These are phyloP conservation scores for Vigna radiata DNA, from an alignment of 306 rosid species.

Conservation along the genomic window DNA sequence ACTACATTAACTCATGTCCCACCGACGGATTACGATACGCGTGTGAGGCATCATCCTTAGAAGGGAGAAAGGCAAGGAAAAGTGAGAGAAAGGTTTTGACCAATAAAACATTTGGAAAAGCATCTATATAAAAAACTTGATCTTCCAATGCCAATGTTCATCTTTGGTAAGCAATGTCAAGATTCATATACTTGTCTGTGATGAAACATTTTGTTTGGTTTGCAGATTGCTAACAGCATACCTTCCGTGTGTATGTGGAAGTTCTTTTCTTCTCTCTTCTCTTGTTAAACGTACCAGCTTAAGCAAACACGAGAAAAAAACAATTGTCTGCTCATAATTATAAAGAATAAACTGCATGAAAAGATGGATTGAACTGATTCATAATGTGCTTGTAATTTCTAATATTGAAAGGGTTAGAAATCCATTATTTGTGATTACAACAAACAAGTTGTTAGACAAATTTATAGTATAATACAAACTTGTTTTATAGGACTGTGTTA, in stretches of 20 bases:
- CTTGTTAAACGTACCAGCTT: constrained; percentile 25
- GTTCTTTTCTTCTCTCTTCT: constrained; percentile 38
- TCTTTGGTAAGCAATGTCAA: constrained; percentile 20
- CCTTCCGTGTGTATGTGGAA: constrained; percentile 27
- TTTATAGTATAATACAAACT: too few relatives aligned
- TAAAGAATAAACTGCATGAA: constrained; percentile 14
- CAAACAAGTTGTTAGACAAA: too few relatives aligned
- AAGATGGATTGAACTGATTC: not conserved
- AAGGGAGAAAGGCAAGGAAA: not conserved
- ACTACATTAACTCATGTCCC: too few relatives aligned
- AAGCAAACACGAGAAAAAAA: constrained; percentile 25
- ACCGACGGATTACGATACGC: too few relatives aligned
- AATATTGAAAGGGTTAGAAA: not conserved
- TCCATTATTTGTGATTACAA: too few relatives aligned
- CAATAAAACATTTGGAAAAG: constrained; percentile 32
- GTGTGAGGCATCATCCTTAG: not conserved
- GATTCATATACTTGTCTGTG: constrained; percentile 26
- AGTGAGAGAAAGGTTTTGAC: constrained; percentile 28
- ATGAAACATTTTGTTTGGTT: constrained; percentile 31
- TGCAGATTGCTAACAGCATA: constrained; percentile 39
- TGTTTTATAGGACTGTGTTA: not conserved
- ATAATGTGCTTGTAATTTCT: constrained; percentile 20
- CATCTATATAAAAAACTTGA: not conserved
- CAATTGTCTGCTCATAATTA: not conserved
- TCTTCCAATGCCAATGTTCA: constrained; percentile 36